These are phyloP conservation scores for Neofusicoccum sp. DNA, from an alignment of 2,329 filamentous ascomycete species.

Conservation along the genomic window DNA sequence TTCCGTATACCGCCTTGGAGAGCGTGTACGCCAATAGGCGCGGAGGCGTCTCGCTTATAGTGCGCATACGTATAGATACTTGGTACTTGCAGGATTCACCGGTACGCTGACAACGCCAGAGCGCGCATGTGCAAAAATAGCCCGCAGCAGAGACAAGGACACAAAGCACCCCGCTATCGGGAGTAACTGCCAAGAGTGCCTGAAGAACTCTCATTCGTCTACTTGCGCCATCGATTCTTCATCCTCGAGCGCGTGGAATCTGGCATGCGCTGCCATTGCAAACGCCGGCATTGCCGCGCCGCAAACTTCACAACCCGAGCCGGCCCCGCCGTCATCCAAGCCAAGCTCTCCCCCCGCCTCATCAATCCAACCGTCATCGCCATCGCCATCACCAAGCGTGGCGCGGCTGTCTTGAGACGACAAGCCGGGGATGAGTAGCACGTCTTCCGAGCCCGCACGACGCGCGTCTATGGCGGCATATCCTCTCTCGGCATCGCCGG, in stretches of 20 bases:
- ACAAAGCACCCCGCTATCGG: not conserved
- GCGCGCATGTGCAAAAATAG: not conserved
- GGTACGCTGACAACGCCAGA: not conserved
- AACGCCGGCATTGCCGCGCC: conserved; percentile 57
- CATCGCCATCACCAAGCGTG: conserved; percentile 21
- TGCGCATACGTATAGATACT: not conserved
- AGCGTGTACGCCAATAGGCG: not conserved
- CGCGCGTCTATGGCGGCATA: conserved; percentile 8
- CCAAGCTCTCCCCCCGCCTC: conserved; percentile 26
- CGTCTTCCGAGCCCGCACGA: conserved; percentile 33
- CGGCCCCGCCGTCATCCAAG: conserved; percentile 31
- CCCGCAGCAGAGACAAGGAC: not conserved
- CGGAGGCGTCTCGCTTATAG: not conserved
- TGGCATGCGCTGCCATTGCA: conserved; percentile 57
- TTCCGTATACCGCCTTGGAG: not conserved
- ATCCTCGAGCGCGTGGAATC: conserved; percentile 45
- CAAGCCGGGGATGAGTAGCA: conserved; percentile 25
- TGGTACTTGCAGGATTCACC: not conserved
- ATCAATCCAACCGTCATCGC: conserved; percentile 22
- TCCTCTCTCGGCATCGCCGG: not conserved
- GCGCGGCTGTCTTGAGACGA: conserved; percentile 23
- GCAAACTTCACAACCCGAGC: conserved; percentile 46
- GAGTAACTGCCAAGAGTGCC: not conserved
- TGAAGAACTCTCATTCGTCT: not conserved
- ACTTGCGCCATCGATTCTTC: not conserved